These are phyloP conservation scores for Mycena vulgaris DNA, from an alignment of 768 basidiomycete genomes.

Conservation along the genomic window DNA sequence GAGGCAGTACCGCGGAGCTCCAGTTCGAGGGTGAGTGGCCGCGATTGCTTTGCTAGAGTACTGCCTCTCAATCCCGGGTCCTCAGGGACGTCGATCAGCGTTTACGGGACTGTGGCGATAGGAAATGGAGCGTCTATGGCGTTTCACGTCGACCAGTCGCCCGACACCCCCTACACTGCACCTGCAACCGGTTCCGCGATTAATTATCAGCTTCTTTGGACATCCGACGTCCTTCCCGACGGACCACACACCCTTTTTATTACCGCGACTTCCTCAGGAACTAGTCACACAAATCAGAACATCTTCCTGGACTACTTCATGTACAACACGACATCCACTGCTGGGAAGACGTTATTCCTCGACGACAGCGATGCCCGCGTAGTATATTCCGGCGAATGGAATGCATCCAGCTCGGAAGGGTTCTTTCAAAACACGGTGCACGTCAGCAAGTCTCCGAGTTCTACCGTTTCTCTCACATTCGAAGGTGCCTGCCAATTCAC, in stretches of 20 bases:
- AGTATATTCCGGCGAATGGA: not conserved
- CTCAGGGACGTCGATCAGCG: conserved; percentile 9
- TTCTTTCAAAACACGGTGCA: not conserved
- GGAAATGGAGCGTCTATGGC: not conserved
- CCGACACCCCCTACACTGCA: not conserved
- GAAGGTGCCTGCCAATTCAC: conserved; percentile 4
- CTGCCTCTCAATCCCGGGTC: not conserved
- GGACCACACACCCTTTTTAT: not conserved
- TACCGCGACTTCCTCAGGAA: not conserved
- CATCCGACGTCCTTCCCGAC: not conserved
- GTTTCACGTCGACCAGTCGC: not conserved
- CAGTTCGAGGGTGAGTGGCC: conserved; percentile 10
- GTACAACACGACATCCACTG: conserved; percentile 3
- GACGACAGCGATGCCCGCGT: conserved; percentile 4
- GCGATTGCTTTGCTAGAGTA: not conserved
- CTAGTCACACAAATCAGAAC: not conserved
- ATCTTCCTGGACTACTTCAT: conserved; percentile 21
- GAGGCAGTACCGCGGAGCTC: not conserved
- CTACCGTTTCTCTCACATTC: not conserved
- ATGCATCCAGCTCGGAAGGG: not conserved
- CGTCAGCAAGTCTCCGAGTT: not conserved
- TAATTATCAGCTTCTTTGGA: conserved; percentile 10
- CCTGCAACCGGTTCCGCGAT: not conserved
- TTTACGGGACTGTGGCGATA: not conserved
- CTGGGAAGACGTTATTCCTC: conserved; percentile 4